Conservation (phyloP, 2,329 filamentous ascomycete species). For the Chaetomium sp. region DNA sequence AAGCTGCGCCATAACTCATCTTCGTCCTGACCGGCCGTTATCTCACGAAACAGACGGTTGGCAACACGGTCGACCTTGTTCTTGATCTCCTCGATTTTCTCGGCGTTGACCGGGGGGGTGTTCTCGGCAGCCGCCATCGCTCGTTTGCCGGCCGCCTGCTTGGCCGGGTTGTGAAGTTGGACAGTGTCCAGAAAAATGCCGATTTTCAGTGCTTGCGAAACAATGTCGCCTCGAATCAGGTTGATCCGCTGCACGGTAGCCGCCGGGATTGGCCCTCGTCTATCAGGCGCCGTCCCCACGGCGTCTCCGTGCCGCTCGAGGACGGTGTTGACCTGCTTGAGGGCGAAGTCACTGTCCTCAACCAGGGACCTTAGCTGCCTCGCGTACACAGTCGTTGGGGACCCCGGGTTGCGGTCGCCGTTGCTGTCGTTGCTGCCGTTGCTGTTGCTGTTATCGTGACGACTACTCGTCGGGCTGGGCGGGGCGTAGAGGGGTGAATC, state of each 20-base stretch:
- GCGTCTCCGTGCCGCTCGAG: slow-evolving; percentile 40
- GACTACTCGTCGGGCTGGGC: slow-evolving; percentile 10
- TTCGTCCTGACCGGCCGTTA: slow-evolving; percentile 34
- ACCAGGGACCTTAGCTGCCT: slow-evolving; percentile 47
- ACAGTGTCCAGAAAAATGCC: slow-evolving; percentile 53
- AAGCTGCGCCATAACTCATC: slow-evolving; percentile 54
- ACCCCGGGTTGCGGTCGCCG: slow-evolving; percentile 15
- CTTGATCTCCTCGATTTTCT: slow-evolving; percentile 47
- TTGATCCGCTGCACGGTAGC: slow-evolving; percentile 33
- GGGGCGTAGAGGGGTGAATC: slow-evolving; percentile 47
- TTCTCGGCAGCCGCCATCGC: slow-evolving; percentile 1
- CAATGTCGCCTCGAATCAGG: slow-evolving; percentile 41
- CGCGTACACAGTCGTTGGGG: slow-evolving; percentile 36
- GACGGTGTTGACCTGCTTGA: slow-evolving; percentile 48
- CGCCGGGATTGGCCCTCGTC: slow-evolving; percentile 16
- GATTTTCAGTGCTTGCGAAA: slow-evolving; percentile 46
- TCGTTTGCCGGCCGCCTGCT: slow-evolving; percentile 27
- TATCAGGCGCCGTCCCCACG: slow-evolving; percentile 18
- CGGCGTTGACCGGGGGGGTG: slow-evolving; percentile 31
- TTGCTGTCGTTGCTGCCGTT: too few species aligned
- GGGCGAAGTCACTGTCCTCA: slow-evolving; percentile 48
- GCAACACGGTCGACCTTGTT: slow-evolving; percentile 56
- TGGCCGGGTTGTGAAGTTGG: slow-evolving; percentile 44
- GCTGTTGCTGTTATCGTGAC: too few species aligned
- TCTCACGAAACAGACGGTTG: slow-evolving; percentile 40